Evolutionary conservation across 2,329 filamentous ascomycete species (phyloP).

Genomic region (Calonectria ilicicola): DNA sequence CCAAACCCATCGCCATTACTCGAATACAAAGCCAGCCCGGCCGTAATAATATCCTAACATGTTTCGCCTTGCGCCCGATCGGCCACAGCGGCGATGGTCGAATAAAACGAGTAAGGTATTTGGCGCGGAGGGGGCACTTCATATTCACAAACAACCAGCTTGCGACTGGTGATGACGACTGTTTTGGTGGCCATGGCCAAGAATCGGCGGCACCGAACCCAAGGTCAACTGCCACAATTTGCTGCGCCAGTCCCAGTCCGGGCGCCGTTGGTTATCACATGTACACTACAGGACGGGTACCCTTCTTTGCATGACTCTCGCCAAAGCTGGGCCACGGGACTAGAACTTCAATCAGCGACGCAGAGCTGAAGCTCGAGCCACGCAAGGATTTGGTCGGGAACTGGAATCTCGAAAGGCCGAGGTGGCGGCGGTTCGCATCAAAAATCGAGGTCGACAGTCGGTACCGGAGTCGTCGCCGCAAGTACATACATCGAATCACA

Average conservation of each 20-base stretch:
- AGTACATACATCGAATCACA: constrained; percentile 27
- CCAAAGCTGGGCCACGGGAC: constrained; percentile 38
- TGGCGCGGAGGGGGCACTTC: constrained; percentile 6
- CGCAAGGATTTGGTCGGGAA: constrained; percentile 27
- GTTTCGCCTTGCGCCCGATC: constrained; percentile 2
- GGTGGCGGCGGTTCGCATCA: constrained; percentile 38
- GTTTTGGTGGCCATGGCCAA: constrained; percentile 17
- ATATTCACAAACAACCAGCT: constrained; percentile 4
- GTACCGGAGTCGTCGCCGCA: constrained; percentile 29
- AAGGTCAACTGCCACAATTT: constrained; percentile 46
- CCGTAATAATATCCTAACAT: neutral
- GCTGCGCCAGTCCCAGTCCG: constrained; percentile 43
- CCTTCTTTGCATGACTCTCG: constrained; percentile 42
- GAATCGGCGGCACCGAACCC: constrained; percentile 44
- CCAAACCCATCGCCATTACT: neutral
- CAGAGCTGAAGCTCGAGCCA: constrained; percentile 36
- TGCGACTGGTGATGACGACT: constrained; percentile 14
- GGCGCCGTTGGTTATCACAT: constrained; percentile 41
- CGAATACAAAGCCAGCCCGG: neutral
- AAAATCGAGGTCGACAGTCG: constrained; percentile 30
- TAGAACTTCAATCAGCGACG: constrained; percentile 28
- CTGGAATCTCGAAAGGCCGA: constrained; percentile 32
- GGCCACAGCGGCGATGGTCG: neutral
- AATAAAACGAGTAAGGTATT: constrained; percentile 13
- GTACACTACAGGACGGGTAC: constrained; percentile 32